A percentile compares a stretch with the other conserved stretches of the same genome.
phyloP scores from a whole-genome alignment of 2,329 filamentous ascomycete genomes.

The Elsinoe arachidis region DNA sequence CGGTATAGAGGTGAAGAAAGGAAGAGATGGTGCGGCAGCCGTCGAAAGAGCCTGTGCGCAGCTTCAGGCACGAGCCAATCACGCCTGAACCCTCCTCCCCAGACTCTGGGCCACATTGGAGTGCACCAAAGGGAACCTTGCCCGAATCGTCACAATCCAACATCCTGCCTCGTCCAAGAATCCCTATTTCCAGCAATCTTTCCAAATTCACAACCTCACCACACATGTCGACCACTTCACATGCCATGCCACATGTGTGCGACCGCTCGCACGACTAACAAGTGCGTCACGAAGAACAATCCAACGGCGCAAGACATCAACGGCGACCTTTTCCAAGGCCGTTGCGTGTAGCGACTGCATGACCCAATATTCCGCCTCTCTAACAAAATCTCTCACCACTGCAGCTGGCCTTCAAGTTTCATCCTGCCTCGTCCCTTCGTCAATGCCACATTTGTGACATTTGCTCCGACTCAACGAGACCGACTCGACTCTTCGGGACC shows the following conservation, averaged over 20 bases:
- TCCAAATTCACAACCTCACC: not conserved
- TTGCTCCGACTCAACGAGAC: not conserved
- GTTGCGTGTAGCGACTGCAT: constrained; percentile 12
- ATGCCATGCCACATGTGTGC: not conserved
- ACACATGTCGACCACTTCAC: not conserved
- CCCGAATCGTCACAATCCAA: constrained; percentile 9
- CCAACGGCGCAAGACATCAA: constrained; percentile 5
- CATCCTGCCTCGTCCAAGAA: constrained; percentile 5
- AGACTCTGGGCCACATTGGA: not conserved
- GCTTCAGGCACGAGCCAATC: constrained; percentile 10
- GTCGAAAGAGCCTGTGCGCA: not conserved
- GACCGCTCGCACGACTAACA: not conserved
- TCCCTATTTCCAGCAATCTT: constrained; percentile 3
- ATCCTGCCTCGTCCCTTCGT: not conserved
- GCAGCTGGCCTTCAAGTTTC: not conserved
- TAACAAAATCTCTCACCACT: constrained; percentile 1
- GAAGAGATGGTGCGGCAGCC: not conserved
- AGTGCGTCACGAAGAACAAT: constrained; percentile 2
- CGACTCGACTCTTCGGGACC: not conserved
- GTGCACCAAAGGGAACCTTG: not conserved
- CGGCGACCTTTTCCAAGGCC: not conserved
- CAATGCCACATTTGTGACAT: not conserved
- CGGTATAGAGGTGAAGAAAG: not conserved
- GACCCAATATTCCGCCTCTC: constrained; percentile 4
- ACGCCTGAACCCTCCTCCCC: not conserved